Percentiles rank a stretch among this genome's conserved stretches.
Conservation (phyloP, 371 early-diverging fungal species). For the Smittium culicis region DNA sequence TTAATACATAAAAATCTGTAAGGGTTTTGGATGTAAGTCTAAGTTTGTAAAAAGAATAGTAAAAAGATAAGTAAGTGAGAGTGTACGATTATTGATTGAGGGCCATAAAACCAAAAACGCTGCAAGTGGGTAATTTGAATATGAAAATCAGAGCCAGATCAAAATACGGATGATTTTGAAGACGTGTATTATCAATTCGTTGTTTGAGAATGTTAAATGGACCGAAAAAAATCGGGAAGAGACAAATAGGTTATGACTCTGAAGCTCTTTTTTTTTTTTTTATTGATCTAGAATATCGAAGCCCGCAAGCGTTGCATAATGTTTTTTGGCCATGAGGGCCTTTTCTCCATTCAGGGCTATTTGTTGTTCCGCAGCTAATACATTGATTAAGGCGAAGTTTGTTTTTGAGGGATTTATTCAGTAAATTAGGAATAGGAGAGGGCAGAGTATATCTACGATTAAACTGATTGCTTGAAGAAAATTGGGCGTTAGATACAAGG, state of each 20-base stretch:
- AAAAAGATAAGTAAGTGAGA: no score
- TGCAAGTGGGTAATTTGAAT: no score
- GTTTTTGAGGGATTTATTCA: not conserved
- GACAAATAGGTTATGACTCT: not conserved
- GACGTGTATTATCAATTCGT: no score
- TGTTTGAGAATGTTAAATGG: no score
- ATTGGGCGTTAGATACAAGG: not conserved
- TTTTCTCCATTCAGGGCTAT: slow-evolving; percentile 63
- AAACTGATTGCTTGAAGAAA: not conserved
- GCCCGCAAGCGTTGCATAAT: slow-evolving; percentile 67
- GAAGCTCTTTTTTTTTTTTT: slow-evolving; percentile 37
- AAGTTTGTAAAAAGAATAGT: no score
- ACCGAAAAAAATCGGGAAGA: no score
- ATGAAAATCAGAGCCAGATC: no score
- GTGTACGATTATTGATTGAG: no score
- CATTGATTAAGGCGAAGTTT: slow-evolving; percentile 32
- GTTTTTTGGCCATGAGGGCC: slow-evolving; percentile 69
- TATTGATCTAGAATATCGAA: slow-evolving; percentile 53
- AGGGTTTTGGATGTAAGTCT: no score
- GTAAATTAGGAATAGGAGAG: not conserved
- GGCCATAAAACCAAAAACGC: no score
- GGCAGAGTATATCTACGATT: not conserved
- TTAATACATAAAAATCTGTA: no score
- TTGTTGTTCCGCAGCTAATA: slow-evolving; percentile 48
- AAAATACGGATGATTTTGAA: no score